A percentile compares a stretch with the other conserved stretches of the same genome.
Evolutionary conservation across 116 monocot genomes (phyloP).

Genomic region (Dioscorea cayenensis): DNA sequence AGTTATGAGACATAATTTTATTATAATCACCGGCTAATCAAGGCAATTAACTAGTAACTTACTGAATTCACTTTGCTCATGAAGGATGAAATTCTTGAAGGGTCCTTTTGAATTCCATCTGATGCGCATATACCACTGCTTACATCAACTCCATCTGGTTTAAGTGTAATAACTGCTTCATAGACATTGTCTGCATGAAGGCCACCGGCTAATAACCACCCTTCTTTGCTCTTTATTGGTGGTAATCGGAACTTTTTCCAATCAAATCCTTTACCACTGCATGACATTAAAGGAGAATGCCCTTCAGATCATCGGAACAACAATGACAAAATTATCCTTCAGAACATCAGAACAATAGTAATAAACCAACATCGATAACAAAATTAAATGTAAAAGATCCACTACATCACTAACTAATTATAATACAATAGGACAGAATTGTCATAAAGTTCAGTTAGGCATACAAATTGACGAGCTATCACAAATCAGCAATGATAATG

Average conservation of each 20-base stretch:
- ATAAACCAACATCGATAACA: background rate
- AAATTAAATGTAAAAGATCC: too few species aligned
- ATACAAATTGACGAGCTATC: too few species aligned
- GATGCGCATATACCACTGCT: slow-evolving; percentile 76
- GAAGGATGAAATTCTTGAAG: slow-evolving; percentile 49
- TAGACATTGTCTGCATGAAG: slow-evolving; percentile 58
- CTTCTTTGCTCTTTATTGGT: slow-evolving; percentile 40
- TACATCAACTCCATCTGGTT: slow-evolving; percentile 81
- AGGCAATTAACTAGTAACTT: slow-evolving; percentile 1
- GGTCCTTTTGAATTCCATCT: slow-evolving; percentile 54
- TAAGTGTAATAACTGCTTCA: slow-evolving; percentile 37
- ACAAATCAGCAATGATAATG: too few species aligned
- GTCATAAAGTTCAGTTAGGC: too few species aligned
- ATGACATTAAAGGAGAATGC: background rate
- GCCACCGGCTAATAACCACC: slow-evolving; percentile 90
- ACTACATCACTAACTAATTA: too few species aligned
- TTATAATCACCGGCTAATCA: too few species aligned
- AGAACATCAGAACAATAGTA: background rate
- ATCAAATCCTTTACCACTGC: slow-evolving; percentile 80
- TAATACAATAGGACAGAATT: too few species aligned
- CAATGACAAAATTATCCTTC: background rate
- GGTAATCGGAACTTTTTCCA: slow-evolving; percentile 65
- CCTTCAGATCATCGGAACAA: background rate
- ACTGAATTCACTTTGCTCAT: slow-evolving; percentile 43
- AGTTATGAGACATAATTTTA: too few species aligned